Conservation (phyloP, 2,329 filamentous ascomycete species). For the Cercospora sesami region DNA sequence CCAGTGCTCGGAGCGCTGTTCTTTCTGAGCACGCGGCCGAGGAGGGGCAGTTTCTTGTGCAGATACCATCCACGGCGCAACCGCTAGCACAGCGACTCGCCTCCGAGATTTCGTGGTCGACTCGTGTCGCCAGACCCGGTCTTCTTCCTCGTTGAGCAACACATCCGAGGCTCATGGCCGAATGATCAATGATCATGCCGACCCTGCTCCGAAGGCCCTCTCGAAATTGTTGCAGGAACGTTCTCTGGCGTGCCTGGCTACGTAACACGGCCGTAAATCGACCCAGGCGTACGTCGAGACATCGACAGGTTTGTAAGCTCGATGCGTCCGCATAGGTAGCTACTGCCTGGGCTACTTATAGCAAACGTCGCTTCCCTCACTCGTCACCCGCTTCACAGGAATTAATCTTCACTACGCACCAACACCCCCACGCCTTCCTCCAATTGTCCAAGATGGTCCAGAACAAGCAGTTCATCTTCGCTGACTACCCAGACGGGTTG, state of each 20-base stretch:
- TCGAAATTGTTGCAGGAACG: constrained; percentile 5
- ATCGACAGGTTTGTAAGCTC: constrained; percentile 9
- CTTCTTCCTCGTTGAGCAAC: constrained; percentile 3
- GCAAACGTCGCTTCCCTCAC: neutral
- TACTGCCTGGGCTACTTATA: neutral
- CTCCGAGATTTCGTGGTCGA: neutral
- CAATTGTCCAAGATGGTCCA: constrained; percentile 49
- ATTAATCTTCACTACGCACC: neutral
- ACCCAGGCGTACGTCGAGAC: neutral
- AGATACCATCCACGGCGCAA: constrained; percentile 4
- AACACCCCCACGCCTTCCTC: neutral
- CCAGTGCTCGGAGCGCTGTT: neutral
- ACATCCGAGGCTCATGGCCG: constrained; percentile 15
- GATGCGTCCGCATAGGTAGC: neutral
- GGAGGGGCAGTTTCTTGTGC: constrained; percentile 13
- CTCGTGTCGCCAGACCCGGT: neutral
- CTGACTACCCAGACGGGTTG: constrained; percentile 63
- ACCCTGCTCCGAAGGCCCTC: constrained; percentile 6
- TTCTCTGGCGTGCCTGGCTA: constrained; percentile 3
- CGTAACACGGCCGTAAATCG: constrained; percentile 10
- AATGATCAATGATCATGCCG: constrained; percentile 1
- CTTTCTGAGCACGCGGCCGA: constrained; percentile 19
- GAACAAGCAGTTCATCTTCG: constrained; percentile 78
- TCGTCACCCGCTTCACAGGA: neutral
- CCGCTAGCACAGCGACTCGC: neutral